Conservation (phyloP, 345 rosid species). For the Camelina hispida region DNA sequence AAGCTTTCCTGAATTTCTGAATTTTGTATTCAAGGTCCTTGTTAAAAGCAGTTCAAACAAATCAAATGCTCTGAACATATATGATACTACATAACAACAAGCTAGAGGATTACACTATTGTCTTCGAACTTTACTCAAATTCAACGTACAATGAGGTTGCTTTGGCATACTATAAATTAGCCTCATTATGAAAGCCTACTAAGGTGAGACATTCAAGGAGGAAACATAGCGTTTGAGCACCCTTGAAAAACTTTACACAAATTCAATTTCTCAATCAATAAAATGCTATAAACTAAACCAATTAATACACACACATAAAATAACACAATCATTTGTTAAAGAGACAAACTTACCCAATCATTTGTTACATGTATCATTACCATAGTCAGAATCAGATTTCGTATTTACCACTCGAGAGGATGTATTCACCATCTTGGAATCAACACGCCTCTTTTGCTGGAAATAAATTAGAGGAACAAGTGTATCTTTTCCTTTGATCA, state of each 20-base stretch:
- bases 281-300: too few species aligned
- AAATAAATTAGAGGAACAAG: slow-evolving; percentile 82
- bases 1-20: too few species aligned
- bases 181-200: background rate
- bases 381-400: slow-evolving; percentile 21
- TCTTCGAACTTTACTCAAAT: background rate
- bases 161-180: background rate
- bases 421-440: slow-evolving; percentile 63
- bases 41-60: slow-evolving; percentile 9
- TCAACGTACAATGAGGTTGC: background rate
- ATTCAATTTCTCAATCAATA: too few species aligned
- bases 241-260: too few species aligned
- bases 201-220: slow-evolving; percentile 10
- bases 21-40: background rate
- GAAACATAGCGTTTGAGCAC: too few species aligned
- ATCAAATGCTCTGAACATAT: background rate
- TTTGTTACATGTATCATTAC: too few species aligned
- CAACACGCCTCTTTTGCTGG: slow-evolving; percentile 73
- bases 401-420: slow-evolving; percentile 80
- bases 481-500: slow-evolving; percentile 74
- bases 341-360: too few species aligned
- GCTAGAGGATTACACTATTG: slow-evolving; percentile 4
- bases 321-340: too few species aligned
- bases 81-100: slow-evolving; percentile 7
- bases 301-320: too few species aligned